phyloP scores from a whole-genome alignment of 148 eudicot genomes.

The Selenicereus undatus region DNA sequence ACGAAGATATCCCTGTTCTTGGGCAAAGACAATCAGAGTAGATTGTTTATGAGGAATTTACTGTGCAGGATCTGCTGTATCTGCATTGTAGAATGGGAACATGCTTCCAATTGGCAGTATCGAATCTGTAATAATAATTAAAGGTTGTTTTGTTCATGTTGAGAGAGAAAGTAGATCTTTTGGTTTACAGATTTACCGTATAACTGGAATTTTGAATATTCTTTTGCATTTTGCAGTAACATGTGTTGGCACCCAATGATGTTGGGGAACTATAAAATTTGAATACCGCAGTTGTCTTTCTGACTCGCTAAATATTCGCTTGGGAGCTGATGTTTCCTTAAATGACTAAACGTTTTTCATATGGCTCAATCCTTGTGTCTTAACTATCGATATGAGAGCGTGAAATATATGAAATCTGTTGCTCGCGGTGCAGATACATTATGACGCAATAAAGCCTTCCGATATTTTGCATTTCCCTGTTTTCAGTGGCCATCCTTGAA shows the following conservation, averaged over 20 bases:
- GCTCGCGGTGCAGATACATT: too few relatives aligned
- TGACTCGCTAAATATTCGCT: too few relatives aligned
- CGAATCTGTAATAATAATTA: constrained; percentile 30
- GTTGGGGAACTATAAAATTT: constrained; percentile 2
- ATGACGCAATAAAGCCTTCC: too few relatives aligned
- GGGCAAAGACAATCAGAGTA: constrained; percentile 40
- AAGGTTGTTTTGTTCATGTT: constrained; percentile 10
- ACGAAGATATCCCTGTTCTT: constrained; percentile 42
- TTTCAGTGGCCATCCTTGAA: too few relatives aligned
- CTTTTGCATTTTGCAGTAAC: neutral
- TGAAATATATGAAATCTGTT: too few relatives aligned
- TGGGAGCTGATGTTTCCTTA: neutral
- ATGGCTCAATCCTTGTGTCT: too few relatives aligned
- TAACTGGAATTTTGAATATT: constrained; percentile 15
- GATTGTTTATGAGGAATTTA: constrained; percentile 1
- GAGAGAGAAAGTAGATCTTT: constrained; percentile 14
- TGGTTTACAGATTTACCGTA: neutral
- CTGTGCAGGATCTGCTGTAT: neutral
- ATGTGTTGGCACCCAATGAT: constrained; percentile 8
- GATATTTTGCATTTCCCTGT: too few relatives aligned
- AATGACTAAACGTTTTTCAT: neutral
- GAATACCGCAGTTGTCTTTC: neutral
- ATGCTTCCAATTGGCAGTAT: constrained; percentile 18
- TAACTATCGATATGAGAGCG: too few relatives aligned
- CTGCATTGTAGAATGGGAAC: constrained; percentile 10